Evolutionary conservation across 2,329 filamentous ascomycete species (phyloP).

Genomic region (Aureobasidium leucospermi): DNA sequence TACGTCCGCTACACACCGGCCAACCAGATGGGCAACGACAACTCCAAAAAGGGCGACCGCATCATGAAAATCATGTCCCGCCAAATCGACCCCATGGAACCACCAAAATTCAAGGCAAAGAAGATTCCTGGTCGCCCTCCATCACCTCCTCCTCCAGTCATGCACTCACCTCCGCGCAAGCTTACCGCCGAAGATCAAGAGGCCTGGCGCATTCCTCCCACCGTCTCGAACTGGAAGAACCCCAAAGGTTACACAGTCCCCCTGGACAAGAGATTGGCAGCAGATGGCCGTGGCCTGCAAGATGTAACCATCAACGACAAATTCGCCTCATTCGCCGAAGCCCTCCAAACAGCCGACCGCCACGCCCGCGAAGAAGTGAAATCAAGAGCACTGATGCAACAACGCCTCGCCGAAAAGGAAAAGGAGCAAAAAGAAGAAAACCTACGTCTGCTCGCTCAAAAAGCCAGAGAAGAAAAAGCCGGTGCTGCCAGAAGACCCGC

Average conservation of each 20-base stretch:
- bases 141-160: conserved; percentile 83
- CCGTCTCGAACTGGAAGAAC: conserved; percentile 98
- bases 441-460: conserved; percentile 77
- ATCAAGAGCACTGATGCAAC: conserved; percentile 88
- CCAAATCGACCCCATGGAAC: conserved; percentile 91
- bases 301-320: conserved; percentile 98
- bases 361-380: conserved; percentile 94
- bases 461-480: conserved; percentile 71
- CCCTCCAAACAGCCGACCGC: conserved; percentile 85
- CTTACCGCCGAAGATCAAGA: conserved; percentile 96
- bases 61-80: conserved; percentile 98
- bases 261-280: conserved; percentile 88
- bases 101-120: conserved; percentile 98
- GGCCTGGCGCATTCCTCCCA: conserved; percentile 85
- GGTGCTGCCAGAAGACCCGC: conserved; percentile 5
- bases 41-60: conserved; percentile 76
- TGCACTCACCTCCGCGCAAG: conserved; percentile 91
- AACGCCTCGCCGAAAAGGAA: conserved; percentile 91
- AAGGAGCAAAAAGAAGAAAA: conserved; percentile 91
- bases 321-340: conserved; percentile 92
- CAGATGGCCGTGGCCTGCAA: conserved; percentile 83
- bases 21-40: conserved; percentile 91
- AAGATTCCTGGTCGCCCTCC: conserved; percentile 92
- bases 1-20: conserved; percentile 94
- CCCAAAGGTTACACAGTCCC: conserved; percentile 96